Evolutionary conservation across 352 stramenopile species (phyloP), one percentile per base, ranked within the genome.

Genomic region (Achlya hypogyna): DNA sequence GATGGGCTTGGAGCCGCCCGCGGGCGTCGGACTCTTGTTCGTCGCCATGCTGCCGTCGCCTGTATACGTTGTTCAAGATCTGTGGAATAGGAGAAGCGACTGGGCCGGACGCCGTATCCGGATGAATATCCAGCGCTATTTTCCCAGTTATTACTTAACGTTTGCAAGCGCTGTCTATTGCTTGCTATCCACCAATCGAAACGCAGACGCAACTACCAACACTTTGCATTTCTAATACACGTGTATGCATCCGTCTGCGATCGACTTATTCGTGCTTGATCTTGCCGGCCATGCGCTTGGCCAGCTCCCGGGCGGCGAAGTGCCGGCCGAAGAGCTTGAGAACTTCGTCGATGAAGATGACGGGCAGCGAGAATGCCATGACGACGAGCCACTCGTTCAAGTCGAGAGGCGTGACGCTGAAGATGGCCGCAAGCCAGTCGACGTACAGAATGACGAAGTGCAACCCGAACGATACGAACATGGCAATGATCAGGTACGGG

Each of bases 401-500:
- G 69, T 94, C 82, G 63, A 98, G 74, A 32, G 91, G 91, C 66
- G 88, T 96, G 12, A 98, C 90, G 65, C 83, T 93, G 72, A 98
- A 98, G 60, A 96, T 97, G 49, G 94, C 83, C 4, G 90, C 89
- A 63, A 98, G 78, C 68, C 91, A 82, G 52, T 96, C 88, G 38
- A 97, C 83, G 78, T 98, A 98, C 60, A 98, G 76, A 63, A 98
- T 97, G 32, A 96, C 70, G 71, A 97, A 97, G 76, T 98, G 93
- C 76, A 97, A 86, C 52, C 73, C 83, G 58, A 98, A 97, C 63
- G 90, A 98, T 58, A 96, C 81, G 32, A 92, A 49, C 84, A 98
- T 98, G 34, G 93, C 93, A 58, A 96, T 78, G 38, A 98, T 74
- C 63, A 98, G 74, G 79, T 97, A 98, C 68, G 89, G 88, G 75